Conservation (phyloP, 495 filamentous ascomycete species). For the Corynascus novoguineensis region DNA sequence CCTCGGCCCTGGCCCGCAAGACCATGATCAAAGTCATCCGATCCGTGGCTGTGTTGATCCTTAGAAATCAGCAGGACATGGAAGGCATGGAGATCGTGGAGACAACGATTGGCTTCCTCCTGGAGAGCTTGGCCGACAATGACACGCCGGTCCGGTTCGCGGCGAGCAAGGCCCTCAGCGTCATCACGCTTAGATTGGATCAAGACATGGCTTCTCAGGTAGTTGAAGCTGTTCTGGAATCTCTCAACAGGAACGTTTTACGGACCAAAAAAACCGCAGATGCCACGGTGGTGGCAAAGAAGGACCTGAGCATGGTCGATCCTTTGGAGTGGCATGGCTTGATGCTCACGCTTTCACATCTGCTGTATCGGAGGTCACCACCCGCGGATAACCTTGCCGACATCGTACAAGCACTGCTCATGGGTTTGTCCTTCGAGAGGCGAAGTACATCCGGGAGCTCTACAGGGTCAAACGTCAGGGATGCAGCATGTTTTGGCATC, state of each 20-base stretch:
- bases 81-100: conserved; percentile 56
- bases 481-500: conserved; percentile 92
- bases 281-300: conserved; percentile 34
- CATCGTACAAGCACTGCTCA: conserved; percentile 63
- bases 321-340: conserved; percentile 86
- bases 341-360: conserved; percentile 77
- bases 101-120: conserved; percentile 63
- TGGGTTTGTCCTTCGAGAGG: conserved; percentile 80
- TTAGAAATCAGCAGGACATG: conserved; percentile 45
- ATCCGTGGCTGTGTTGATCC: conserved; percentile 57
- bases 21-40: conserved; percentile 77
- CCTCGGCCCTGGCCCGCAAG: conserved; percentile 72
- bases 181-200: conserved; percentile 73
- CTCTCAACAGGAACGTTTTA: conserved; percentile 71
- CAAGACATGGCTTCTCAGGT: conserved; percentile 75
- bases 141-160: conserved; percentile 86
- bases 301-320: conserved; percentile 67
- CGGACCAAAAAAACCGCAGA: conserved; percentile 42
- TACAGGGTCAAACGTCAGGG: conserved; percentile 87
- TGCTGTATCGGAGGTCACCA: conserved; percentile 72
- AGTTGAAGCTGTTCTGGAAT: conserved; percentile 74
- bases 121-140: conserved; percentile 67
- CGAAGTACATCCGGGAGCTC: conserved; percentile 72
- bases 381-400: conserved; percentile 59
- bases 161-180: conserved; percentile 85